Evolutionary conservation across 305 asterid genomes (phyloP).

Genomic region (Rubia peregrina): DNA sequence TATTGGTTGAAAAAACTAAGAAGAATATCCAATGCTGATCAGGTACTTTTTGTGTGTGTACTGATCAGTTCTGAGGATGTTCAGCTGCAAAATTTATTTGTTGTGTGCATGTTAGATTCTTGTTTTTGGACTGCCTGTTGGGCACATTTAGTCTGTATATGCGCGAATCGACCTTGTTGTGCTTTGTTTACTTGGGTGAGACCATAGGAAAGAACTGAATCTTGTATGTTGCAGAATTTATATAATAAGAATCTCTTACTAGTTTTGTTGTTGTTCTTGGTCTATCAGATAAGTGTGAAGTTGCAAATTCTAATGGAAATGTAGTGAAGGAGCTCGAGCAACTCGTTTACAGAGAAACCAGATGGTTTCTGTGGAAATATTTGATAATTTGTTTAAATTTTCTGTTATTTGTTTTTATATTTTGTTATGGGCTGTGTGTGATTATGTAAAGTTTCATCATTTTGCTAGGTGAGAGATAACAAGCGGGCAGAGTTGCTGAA

Average conservation of each 20-base stretch:
- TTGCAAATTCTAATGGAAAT: constrained; percentile 42
- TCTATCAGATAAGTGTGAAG: constrained; percentile 39
- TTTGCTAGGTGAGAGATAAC: constrained; percentile 26
- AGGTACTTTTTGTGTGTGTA: constrained; percentile 36
- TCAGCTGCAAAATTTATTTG: not conserved
- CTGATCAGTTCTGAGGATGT: not conserved
- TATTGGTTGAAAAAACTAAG: constrained; percentile 55
- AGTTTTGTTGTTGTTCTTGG: not conserved
- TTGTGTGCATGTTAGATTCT: not conserved
- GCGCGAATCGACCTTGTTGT: not conserved
- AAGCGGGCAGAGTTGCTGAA: too few species aligned
- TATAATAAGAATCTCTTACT: not conserved
- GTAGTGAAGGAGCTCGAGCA: constrained; percentile 66
- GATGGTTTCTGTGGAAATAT: constrained; percentile 38
- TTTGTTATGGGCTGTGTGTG: not conserved
- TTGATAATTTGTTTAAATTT: too few species aligned
- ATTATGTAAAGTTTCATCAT: constrained; percentile 13
- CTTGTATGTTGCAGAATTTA: not conserved
- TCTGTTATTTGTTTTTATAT: too few species aligned
- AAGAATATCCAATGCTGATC: constrained; percentile 54
- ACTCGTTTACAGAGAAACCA: constrained; percentile 48
- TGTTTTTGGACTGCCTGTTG: not conserved
- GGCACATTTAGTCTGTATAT: not conserved
- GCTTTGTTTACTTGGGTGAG: not conserved
- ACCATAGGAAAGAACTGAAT: not conserved